Conservation (phyloP, 1,139 yeast species). For the Arxiozyma heterogenica region DNA sequence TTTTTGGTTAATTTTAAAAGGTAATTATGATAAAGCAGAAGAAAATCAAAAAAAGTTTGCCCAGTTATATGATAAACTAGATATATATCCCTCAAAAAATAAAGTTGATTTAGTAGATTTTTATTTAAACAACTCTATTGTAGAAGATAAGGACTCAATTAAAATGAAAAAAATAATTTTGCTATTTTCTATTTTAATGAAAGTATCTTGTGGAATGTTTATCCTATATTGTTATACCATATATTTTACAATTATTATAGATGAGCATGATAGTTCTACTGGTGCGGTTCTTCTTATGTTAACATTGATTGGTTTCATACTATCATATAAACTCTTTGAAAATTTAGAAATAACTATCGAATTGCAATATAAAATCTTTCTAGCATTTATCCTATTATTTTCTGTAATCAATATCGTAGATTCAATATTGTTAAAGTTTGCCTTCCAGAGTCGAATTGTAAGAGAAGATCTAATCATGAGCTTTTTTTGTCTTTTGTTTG, state of each 20-base stretch:
- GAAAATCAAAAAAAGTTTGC: conserved; percentile 16
- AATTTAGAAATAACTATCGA: not conserved
- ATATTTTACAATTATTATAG: not conserved
- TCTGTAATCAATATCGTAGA: not conserved
- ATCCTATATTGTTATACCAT: not conserved
- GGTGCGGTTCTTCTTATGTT: not conserved
- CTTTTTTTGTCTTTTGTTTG: not conserved
- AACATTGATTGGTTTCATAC: not conserved
- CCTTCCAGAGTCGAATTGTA: not conserved
- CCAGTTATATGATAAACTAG: conserved; percentile 1
- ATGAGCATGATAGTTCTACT: not conserved
- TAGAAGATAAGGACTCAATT: conserved; percentile 37
- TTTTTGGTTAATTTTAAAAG: conserved; percentile 41
- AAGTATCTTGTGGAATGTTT: not conserved
- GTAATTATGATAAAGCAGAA: conserved; percentile 19
- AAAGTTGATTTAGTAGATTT: conserved; percentile 37
- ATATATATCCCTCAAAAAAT: conserved; percentile 21
- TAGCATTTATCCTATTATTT: not conserved
- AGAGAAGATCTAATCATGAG: not conserved
- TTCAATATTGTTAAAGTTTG: not conserved
- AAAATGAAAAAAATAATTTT: not conserved
- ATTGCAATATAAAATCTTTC: not conserved
- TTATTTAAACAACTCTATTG: conserved; percentile 32
- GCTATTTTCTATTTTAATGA: not conserved
- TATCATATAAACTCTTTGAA: not conserved